These are phyloP conservation scores for Zygotorulaspora danielsina DNA, from an alignment of 805 yeast species.

Conservation along the genomic window DNA sequence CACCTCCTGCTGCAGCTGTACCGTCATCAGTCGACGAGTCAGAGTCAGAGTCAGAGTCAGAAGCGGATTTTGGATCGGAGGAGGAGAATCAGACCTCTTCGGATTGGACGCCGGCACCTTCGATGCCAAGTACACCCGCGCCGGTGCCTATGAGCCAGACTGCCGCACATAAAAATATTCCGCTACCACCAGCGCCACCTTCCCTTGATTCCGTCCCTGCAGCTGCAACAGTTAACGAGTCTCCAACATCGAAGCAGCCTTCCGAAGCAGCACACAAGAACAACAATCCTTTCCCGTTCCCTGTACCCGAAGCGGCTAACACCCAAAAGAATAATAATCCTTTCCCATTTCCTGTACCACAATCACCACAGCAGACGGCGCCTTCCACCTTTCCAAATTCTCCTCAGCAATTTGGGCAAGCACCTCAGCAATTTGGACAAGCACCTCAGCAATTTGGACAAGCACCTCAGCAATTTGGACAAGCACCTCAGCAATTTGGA, in stretches of 20 bases:
- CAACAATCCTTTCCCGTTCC: slow-evolving; percentile 20
- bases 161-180: slow-evolving; percentile 6
- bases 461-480: slow-evolving; percentile 1
- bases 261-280: slow-evolving; percentile 11
- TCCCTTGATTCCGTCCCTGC: slow-evolving; percentile 6
- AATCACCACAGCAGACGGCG: slow-evolving; percentile 10
- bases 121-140: slow-evolving; percentile 26
- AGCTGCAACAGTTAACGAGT: background rate
- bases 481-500: slow-evolving; percentile 9
- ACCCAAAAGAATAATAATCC: slow-evolving; percentile 8
- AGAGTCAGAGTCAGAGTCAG: background rate
- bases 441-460: slow-evolving; percentile 1
- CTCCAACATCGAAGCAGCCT: slow-evolving; percentile 9
- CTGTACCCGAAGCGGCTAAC: slow-evolving; percentile 14
- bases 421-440: background rate
- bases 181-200: slow-evolving; percentile 13
- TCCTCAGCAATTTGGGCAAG: background rate
- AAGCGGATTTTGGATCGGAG: slow-evolving; percentile 5
- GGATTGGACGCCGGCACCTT: slow-evolving; percentile 21
- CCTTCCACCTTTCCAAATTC: slow-evolving; percentile 10
- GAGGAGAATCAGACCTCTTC: slow-evolving; percentile 19
- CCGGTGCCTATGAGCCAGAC: slow-evolving; percentile 16
- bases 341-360: slow-evolving; percentile 17
- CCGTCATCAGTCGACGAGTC: slow-evolving; percentile 21
- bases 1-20: slow-evolving; percentile 37